These are phyloP conservation scores for Bipolaris zeicola DNA, from an alignment of 2,329 filamentous ascomycete species.

Conservation along the genomic window DNA sequence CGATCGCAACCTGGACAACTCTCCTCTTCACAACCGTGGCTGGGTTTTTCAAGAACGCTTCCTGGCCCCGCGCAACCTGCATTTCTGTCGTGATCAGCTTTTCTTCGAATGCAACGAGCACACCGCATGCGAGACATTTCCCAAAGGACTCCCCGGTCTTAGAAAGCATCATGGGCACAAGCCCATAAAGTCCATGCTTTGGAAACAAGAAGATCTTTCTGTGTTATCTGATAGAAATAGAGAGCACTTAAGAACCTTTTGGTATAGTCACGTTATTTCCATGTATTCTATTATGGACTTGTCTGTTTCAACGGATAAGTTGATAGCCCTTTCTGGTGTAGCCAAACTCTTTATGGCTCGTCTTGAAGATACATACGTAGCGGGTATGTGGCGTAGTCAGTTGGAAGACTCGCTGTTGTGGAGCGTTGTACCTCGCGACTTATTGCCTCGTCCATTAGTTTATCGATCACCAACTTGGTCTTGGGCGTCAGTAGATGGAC, in stretches of 20 bases:
- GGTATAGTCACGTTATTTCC: background rate
- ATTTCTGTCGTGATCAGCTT: slow-evolving; percentile 21
- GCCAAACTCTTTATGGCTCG: slow-evolving; percentile 10
- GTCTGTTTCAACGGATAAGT: slow-evolving; percentile 12
- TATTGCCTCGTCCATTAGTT: background rate
- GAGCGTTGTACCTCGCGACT: background rate
- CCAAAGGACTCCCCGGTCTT: background rate
- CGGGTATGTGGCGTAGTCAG: slow-evolving; percentile 17
- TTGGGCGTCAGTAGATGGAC: slow-evolving; percentile 18
- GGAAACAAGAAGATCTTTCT: background rate
- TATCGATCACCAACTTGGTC: slow-evolving; percentile 23
- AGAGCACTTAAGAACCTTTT: background rate
- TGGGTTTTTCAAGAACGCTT: slow-evolving; percentile 24
- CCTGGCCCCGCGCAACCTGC: slow-evolving; percentile 21
- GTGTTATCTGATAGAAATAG: background rate
- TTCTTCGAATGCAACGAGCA: slow-evolving; percentile 26
- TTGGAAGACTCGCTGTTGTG: slow-evolving; percentile 4
- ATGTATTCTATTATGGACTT: slow-evolving; percentile 1
- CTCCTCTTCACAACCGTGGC: slow-evolving; percentile 6
- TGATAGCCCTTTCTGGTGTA: slow-evolving; percentile 18
- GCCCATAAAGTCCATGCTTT: background rate
- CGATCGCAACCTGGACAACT: background rate
- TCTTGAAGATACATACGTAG: slow-evolving; percentile 9
- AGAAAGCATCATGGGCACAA: too few relatives aligned
- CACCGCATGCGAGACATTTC: slow-evolving; percentile 12